These are phyloP conservation scores for Aspergillus caelatus DNA, from an alignment of 2,329 filamentous ascomycete species.

Conservation along the genomic window DNA sequence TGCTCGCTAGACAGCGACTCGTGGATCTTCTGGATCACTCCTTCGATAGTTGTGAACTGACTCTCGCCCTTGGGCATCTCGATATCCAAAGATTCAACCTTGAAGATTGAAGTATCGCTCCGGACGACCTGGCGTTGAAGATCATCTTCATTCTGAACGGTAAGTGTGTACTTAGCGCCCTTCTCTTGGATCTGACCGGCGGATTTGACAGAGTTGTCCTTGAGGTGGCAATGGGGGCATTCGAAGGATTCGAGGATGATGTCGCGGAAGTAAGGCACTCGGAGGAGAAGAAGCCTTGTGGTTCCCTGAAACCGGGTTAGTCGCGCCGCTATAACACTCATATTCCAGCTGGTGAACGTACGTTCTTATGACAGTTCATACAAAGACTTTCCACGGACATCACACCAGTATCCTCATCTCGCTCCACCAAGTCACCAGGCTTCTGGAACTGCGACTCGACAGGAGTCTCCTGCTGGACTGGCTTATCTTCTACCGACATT, in stretches of 20 bases:
- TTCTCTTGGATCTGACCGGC: constrained; percentile 90
- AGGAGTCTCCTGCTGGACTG: constrained; percentile 18
- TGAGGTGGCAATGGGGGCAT: constrained; percentile 85
- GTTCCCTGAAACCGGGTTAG: constrained; percentile 62
- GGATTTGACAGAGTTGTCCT: constrained; percentile 91
- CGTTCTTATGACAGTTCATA: constrained; percentile 84
- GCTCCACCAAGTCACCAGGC: constrained; percentile 41
- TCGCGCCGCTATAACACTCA: background rate
- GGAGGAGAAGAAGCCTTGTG: constrained; percentile 84
- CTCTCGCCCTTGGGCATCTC: constrained; percentile 91
- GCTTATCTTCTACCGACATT: constrained; percentile 33
- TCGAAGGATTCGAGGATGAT: constrained; percentile 96
- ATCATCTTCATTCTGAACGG: constrained; percentile 72
- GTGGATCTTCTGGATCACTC: constrained; percentile 75
- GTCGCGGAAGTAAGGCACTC: constrained; percentile 96
- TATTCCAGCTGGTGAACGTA: constrained; percentile 52
- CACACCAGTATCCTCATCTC: constrained; percentile 45
- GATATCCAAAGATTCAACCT: constrained; percentile 87
- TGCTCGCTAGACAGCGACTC: constrained; percentile 82
- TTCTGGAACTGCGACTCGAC: constrained; percentile 41
- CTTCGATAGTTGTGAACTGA: constrained; percentile 91
- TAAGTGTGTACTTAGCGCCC: constrained; percentile 81
- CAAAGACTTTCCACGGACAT: constrained; percentile 69
- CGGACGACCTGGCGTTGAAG: constrained; percentile 88
- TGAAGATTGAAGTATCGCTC: constrained; percentile 81